Conservation (phyloP, 2,329 filamentous ascomycete genomes). For the Mollisiaceae sp. region DNA sequence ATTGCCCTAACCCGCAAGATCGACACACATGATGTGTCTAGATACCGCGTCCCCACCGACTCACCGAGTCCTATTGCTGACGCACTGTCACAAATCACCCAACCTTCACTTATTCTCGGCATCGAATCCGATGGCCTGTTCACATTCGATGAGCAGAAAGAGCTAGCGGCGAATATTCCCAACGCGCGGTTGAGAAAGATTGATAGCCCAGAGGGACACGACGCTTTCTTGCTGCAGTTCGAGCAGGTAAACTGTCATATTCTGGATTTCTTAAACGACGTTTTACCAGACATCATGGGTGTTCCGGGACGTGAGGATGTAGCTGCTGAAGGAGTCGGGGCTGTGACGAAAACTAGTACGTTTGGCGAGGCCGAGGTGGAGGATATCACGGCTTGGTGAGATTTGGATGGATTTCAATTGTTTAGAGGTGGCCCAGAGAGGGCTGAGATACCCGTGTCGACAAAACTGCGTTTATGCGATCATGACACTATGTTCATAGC, state of each 20-base stretch:
- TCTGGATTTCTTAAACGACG: conserved; percentile 79
- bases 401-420: background rate
- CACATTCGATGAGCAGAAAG: conserved; percentile 94
- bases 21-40: conserved; percentile 93
- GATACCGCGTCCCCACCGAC: conserved; percentile 62
- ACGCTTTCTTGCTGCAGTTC: conserved; percentile 95
- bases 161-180: conserved; percentile 82
- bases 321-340: conserved; percentile 57
- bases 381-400: conserved; percentile 92
- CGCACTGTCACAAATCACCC: conserved; percentile 81
- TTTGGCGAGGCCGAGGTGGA: conserved; percentile 97
- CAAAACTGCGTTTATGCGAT: background rate
- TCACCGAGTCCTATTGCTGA: conserved; percentile 61
- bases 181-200: conserved; percentile 82
- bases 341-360: conserved; percentile 82
- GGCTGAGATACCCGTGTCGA: background rate
- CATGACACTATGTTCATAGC: no score
- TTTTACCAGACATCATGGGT: conserved; percentile 87
- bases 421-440: background rate
- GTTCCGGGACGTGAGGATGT: conserved; percentile 53
- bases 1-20: conserved; percentile 98
- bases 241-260: conserved; percentile 94
- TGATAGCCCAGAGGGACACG: conserved; percentile 92
- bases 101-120: conserved; percentile 88
- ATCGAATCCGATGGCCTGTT: conserved; percentile 97